phyloP scores from a whole-genome alignment of 2,329 filamentous ascomycete species.

The Trichophyton rubrum region DNA sequence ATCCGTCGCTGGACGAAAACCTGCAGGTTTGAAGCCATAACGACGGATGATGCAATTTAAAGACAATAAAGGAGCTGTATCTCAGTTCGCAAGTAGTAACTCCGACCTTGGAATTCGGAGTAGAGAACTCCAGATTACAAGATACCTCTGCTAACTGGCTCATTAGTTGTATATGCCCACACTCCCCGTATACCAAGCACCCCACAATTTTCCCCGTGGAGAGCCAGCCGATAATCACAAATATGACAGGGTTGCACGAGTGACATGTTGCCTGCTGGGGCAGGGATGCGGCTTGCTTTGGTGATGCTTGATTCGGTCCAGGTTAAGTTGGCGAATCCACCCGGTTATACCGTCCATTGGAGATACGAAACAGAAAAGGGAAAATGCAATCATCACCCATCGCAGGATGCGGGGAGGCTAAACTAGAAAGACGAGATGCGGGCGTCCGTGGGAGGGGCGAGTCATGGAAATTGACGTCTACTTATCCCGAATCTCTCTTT shows the following conservation, averaged over 20 bases:
- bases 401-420: not conserved
- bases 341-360: conserved; percentile 1
- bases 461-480: not conserved
- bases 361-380: not conserved
- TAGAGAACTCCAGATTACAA: not conserved
- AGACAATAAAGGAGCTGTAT: too few relatives aligned
- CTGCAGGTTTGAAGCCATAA: too few relatives aligned
- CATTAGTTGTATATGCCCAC: too few relatives aligned
- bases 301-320: conserved; percentile 1
- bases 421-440: not conserved
- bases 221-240: not conserved
- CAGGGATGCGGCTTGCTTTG: not conserved
- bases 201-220: not conserved
- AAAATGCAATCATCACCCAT: not conserved
- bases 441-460: not conserved
- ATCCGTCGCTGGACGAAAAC: not conserved
- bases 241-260: not conserved
- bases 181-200: not conserved
- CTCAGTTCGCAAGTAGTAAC: not conserved
- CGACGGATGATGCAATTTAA: too few relatives aligned
- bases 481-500: not conserved
- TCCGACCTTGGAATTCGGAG: not conserved
- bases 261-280: not conserved
- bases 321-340: not conserved
- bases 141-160: not conserved